phyloP scores from a whole-genome alignment of 306 rosid genomes.

The Vachellia pachyceras region DNA sequence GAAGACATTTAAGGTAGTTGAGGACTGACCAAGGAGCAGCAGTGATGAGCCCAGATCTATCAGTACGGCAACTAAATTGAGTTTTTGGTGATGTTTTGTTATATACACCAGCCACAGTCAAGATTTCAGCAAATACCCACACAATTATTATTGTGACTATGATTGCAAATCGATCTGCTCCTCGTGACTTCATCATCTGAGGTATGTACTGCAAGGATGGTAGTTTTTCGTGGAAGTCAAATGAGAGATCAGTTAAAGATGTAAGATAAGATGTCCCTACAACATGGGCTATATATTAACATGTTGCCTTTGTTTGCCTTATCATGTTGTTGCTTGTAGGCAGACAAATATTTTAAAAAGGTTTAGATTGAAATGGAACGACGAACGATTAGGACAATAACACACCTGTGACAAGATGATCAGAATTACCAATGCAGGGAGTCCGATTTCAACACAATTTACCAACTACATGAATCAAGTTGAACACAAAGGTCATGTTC shows the following conservation, averaged over 20 bases:
- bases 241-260: constrained; percentile 6
- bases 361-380: constrained; percentile 10
- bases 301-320: too few species aligned
- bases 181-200: constrained; percentile 48
- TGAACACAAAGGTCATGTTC: constrained; percentile 18
- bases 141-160: constrained; percentile 63
- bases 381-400: constrained; percentile 21
- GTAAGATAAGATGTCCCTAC: neutral
- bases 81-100: constrained; percentile 61
- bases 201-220: constrained; percentile 75
- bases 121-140: constrained; percentile 82
- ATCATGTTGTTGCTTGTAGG: neutral
- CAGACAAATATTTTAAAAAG: constrained; percentile 15
- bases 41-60: constrained; percentile 83
- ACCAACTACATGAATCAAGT: constrained; percentile 67
- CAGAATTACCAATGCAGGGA: constrained; percentile 75
- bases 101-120: constrained; percentile 90
- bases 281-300: neutral
- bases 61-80: constrained; percentile 89
- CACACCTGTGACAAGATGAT: constrained; percentile 76
- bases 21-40: constrained; percentile 81
- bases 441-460: constrained; percentile 88
- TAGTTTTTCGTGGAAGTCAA: constrained; percentile 35
- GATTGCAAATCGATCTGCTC: constrained; percentile 64
- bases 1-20: constrained; percentile 3